These are phyloP conservation scores for Nidula microcarpa DNA, from an alignment of 768 basidiomycete species.

Conservation along the genomic window DNA sequence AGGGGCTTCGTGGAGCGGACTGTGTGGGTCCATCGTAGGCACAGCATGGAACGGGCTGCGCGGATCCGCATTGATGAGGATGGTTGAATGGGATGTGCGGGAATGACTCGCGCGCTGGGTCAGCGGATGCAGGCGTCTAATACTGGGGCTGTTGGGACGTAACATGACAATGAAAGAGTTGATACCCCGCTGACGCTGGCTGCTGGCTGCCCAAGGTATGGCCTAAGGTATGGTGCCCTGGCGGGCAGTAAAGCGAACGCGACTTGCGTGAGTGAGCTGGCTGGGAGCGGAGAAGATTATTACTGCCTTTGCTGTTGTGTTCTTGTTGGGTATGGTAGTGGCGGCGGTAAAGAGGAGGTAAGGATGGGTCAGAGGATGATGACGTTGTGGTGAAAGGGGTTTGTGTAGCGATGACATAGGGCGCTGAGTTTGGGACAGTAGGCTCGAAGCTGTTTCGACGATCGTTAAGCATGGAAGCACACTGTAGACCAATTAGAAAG, in stretches of 20 bases:
- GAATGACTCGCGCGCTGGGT: neutral
- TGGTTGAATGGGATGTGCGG: neutral
- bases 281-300: slow-evolving; percentile 35
- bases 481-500: neutral
- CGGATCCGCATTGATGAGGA: neutral
- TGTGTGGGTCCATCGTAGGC: neutral
- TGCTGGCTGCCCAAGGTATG: too few species aligned
- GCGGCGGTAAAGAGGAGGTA: slow-evolving; percentile 15
- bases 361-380: neutral
- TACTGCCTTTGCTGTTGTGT: slow-evolving; percentile 13
- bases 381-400: neutral
- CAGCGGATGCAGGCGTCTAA: neutral
- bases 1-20: slow-evolving; percentile 8
- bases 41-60: neutral
- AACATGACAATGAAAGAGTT: neutral
- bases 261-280: slow-evolving; percentile 42
- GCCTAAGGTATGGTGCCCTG: neutral
- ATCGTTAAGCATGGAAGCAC: neutral
- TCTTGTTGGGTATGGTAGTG: slow-evolving; percentile 20
- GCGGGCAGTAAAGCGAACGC: slow-evolving; percentile 26
- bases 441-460: neutral
- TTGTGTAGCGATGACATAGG: neutral
- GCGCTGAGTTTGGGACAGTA: neutral
- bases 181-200: neutral
- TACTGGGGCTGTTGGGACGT: neutral